Conservation (phyloP, 192 early-diverging fungal genomes). For the Mortierella alpina region DNA sequence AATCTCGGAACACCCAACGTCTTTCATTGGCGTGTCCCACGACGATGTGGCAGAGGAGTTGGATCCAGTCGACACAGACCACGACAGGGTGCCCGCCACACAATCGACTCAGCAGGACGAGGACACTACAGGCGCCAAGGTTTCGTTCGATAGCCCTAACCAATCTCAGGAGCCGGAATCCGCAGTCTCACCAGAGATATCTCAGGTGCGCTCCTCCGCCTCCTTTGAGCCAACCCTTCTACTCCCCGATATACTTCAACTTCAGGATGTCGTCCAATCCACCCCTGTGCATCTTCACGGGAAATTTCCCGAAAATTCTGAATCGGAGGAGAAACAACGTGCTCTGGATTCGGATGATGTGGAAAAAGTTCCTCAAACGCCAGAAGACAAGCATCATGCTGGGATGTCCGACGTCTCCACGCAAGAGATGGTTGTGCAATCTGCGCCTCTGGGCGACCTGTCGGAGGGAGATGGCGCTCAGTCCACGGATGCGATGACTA, state of each 20-base stretch:
- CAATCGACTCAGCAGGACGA: not conserved
- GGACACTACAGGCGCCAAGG: not conserved
- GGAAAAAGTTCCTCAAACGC: constrained; percentile 12
- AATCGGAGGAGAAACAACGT: no score
- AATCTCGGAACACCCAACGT: no score
- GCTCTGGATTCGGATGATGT: not conserved
- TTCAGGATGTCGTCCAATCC: no score
- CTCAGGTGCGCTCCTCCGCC: not conserved
- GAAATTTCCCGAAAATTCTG: no score
- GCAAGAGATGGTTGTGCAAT: not conserved
- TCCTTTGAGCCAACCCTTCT: not conserved
- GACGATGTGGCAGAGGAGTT: no score
- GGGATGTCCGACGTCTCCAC: not conserved
- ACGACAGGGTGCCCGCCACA: not conserved
- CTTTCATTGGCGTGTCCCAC: no score
- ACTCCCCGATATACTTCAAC: no score
- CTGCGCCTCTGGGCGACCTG: not conserved
- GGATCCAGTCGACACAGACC: not conserved
- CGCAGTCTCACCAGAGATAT: constrained; percentile 1
- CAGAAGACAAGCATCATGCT: not conserved
- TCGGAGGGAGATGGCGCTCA: no score
- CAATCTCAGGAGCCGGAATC: not conserved
- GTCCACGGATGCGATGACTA: no score
- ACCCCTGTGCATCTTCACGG: no score
- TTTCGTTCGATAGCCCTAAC: no score